A percentile compares a stretch with the other conserved stretches of the same genome.
phyloP scores from a whole-genome alignment of 805 yeast species.

The Metschnikowia cerradonensis region DNA sequence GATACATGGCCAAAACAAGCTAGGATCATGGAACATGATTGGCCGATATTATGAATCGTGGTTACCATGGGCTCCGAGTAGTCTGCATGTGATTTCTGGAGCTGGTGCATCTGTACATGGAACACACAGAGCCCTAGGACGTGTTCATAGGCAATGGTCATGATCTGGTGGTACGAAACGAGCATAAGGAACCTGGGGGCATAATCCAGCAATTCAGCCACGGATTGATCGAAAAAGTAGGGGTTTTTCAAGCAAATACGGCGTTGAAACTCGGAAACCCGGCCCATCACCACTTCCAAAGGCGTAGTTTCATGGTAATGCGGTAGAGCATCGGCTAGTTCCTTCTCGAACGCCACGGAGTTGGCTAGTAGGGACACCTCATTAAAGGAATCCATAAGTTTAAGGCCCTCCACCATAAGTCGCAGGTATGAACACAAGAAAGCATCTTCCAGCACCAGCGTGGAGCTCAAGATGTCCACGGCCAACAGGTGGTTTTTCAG shows the following conservation, averaged over 20 bases:
- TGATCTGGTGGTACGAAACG: slow-evolving; percentile 45
- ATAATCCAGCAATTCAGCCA: neutral
- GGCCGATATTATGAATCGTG: slow-evolving; percentile 35
- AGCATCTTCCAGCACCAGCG: slow-evolving; percentile 7
- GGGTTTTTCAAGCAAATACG: neutral
- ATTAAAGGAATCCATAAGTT: slow-evolving; percentile 38
- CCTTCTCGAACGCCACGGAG: neutral
- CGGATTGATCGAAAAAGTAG: neutral
- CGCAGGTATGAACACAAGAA: slow-evolving; percentile 44
- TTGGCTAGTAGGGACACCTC: slow-evolving; percentile 6
- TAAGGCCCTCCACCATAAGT: slow-evolving; percentile 48
- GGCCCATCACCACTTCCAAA: neutral
- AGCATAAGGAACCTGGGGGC: slow-evolving; percentile 4
- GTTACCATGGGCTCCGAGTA: neutral
- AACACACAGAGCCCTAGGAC: slow-evolving; percentile 1
- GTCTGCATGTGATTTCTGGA: neutral
- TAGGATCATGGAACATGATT: slow-evolving; percentile 44
- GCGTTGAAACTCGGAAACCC: neutral
- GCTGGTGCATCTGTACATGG: slow-evolving; percentile 1
- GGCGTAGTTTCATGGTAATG: neutral
- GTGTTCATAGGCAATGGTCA: slow-evolving; percentile 51
- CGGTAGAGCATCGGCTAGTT: slow-evolving; percentile 1
- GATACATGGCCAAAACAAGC: slow-evolving; percentile 39
- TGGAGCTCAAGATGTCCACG: slow-evolving; percentile 14
- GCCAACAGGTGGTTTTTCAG: slow-evolving; percentile 40